A percentile compares a stretch with the other conserved stretches of the same genome.
Evolutionary conservation across 805 yeast species (phyloP).

Genomic region (Kluyveromyces wickerhamii): DNA sequence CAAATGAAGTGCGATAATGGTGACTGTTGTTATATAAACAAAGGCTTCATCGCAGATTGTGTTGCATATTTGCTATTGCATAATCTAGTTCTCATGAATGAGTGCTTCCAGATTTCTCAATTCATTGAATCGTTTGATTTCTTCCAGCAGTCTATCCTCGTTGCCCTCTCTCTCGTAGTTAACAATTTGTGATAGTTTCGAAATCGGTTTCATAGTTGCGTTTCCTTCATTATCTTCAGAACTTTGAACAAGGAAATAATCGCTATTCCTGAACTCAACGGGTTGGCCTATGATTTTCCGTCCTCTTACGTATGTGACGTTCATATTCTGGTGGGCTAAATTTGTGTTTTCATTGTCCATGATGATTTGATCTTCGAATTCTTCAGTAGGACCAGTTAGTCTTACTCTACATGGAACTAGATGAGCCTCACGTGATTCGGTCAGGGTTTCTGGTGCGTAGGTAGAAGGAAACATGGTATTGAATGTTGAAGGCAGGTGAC

Average conservation of each 20-base stretch:
- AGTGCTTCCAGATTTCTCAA: conserved; percentile 5
- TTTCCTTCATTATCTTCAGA: conserved; percentile 13
- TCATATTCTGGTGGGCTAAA: conserved; percentile 2
- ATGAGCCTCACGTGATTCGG: conserved; percentile 14
- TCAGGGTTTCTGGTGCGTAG: conserved; percentile 1
- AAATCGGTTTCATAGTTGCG: conserved; percentile 4
- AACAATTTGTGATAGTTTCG: conserved; percentile 9
- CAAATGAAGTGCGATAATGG: too few relatives aligned
- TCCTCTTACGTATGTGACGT: conserved; percentile 29
- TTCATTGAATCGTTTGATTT: conserved; percentile 24
- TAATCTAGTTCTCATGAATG: too few relatives aligned
- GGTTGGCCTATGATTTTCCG: conserved; percentile 28
- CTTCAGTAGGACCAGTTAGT: conserved; percentile 14
- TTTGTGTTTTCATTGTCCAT: conserved; percentile 10
- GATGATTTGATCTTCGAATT: conserved; percentile 12
- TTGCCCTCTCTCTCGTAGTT: conserved; percentile 37
- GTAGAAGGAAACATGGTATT: not conserved
- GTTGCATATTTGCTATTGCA: too few relatives aligned
- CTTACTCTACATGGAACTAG: conserved; percentile 20
- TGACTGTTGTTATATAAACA: too few relatives aligned
- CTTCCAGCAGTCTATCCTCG: conserved; percentile 18
- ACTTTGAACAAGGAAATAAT: conserved; percentile 16
- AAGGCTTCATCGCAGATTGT: too few relatives aligned
- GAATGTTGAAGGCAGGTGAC: not conserved
- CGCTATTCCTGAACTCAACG: conserved; percentile 7